A percentile compares a stretch with the other conserved stretches of the same genome.
Evolutionary conservation across 208 protist genomes (phyloP).

Genomic region (Angomonas deanei): DNA sequence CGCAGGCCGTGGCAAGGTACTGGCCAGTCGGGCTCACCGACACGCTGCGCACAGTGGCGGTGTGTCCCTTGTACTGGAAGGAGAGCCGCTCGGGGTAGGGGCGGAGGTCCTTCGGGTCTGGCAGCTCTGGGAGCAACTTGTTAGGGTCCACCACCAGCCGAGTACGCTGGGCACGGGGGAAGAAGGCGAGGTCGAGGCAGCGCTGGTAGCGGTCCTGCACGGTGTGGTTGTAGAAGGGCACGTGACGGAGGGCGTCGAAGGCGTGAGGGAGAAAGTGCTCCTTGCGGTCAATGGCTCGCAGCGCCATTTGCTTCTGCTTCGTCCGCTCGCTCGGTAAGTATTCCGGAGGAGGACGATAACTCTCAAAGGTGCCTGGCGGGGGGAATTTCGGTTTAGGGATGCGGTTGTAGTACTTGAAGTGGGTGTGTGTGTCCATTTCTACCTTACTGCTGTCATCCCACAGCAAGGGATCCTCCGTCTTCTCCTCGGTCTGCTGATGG

Average conservation of each 20-base stretch:
- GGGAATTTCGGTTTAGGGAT: constrained; percentile 71
- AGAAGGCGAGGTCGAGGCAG: constrained; percentile 98
- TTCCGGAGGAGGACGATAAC: constrained; percentile 98
- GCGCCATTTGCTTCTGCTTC: constrained; percentile 77
- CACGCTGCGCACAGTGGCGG: constrained; percentile 88
- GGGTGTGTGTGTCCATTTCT: constrained; percentile 83
- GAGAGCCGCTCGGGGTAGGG: constrained; percentile 98
- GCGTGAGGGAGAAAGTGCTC: constrained; percentile 92
- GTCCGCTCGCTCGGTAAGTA: constrained; percentile 94
- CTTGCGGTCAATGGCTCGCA: constrained; percentile 89
- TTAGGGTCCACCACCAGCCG: constrained; percentile 93
- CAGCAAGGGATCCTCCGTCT: constrained; percentile 38
- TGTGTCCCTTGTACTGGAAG: constrained; percentile 96
- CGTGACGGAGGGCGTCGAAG: constrained; percentile 90
- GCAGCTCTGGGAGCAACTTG: constrained; percentile 97
- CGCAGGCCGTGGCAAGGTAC: constrained; percentile 95
- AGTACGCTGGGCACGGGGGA: constrained; percentile 90
- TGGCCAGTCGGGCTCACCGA: constrained; percentile 95
- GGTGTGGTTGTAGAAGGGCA: constrained; percentile 94
- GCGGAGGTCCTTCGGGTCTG: constrained; percentile 95
- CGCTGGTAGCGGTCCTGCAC: constrained; percentile 98
- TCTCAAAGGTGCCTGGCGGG: constrained; percentile 93
- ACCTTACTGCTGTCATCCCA: constrained; percentile 78
- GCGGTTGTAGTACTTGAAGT: constrained; percentile 86
- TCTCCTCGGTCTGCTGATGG: constrained; percentile 22